Percentiles rank a stretch among this genome's conserved stretches.
Conservation (phyloP, 2,329 filamentous ascomycete genomes). For the Hymenotorrendiella dingleyae region DNA sequence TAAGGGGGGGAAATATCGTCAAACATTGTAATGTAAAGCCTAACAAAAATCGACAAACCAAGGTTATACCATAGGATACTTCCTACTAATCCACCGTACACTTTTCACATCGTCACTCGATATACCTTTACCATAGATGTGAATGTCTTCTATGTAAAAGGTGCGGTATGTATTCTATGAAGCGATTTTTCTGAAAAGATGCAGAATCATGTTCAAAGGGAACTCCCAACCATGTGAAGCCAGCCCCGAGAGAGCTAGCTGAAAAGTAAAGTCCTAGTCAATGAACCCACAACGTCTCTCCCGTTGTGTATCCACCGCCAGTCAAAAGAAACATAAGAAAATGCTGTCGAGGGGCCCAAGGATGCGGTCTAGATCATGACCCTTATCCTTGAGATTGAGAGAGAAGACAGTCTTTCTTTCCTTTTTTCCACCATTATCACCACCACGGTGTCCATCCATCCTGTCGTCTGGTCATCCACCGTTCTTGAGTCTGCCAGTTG, state of each 20-base stretch:
- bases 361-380: conserved; percentile 21
- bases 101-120: too few relatives aligned
- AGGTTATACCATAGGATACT: too few relatives aligned
- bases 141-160: too few relatives aligned
- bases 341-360: conserved; percentile 33
- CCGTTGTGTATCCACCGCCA: conserved; percentile 28
- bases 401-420: conserved; percentile 57
- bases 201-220: conserved; percentile 1
- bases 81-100: too few relatives aligned
- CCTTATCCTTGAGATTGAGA: conserved; percentile 41
- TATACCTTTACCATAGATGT: too few relatives aligned
- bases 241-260: too few relatives aligned
- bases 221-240: not conserved
- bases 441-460: not conserved
- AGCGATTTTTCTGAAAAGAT: conserved; percentile 5
- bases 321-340: conserved; percentile 23
- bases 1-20: too few relatives aligned
- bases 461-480: too few relatives aligned
- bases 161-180: conserved; percentile 19
- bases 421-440: conserved; percentile 20
- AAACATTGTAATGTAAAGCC: too few relatives aligned
- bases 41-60: too few relatives aligned
- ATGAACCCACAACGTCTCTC: conserved; percentile 45
- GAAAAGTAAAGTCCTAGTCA: conserved; percentile 20
- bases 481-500: not conserved